Evolutionary conservation across 2,329 filamentous ascomycete genomes (phyloP), one percentile per base, ranked within the genome.

Genomic region (Pyricularia grisea): DNA sequence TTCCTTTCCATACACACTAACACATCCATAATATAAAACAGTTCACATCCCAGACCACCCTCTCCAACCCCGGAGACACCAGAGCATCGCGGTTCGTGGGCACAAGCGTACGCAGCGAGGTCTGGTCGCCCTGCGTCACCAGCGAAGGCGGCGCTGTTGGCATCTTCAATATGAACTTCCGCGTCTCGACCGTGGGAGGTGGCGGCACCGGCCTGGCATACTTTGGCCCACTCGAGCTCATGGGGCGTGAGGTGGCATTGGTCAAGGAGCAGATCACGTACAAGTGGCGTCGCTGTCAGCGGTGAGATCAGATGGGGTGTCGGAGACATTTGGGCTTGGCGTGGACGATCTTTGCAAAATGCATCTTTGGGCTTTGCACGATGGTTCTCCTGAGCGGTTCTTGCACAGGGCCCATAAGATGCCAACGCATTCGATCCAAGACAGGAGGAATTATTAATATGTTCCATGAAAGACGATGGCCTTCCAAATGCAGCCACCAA

Each of bases 91-190:
- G 36, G 31, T 63, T 68, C 23, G 67, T 68, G 1, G 58, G 63
- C 58, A 64, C 55, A 14, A 31, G n/a, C 23, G 58, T 60, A 28
- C 55, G 67, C 28, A 58, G 63, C 31, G 67, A 68, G 67, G 58
- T 82, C 75, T 82, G 76, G 76, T 80, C 80, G 68, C 81, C 81
- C 2, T 82, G 81, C 74, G 55, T 63, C 28, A 23, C 12, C 17
- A 60, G 27, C 27, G 9, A 33, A 3, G 28, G 28, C 50, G 81
- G 81, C 68, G 79, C 79, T 68, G 78, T 73, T 60, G 81, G 81
- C 68, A 80, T 83, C 70, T 78, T 83, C 73, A 82, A 82, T 75
- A 76, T 82, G 73, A 82, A 82, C 76, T 82, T 82, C 77, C 79
- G 81, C 71, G 79, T 82, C 66, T 77, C 78, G 23, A 74, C 82